phyloP scores from a whole-genome alignment of 2,329 filamentous ascomycete genomes.

The Diaporthe amygdali region DNA sequence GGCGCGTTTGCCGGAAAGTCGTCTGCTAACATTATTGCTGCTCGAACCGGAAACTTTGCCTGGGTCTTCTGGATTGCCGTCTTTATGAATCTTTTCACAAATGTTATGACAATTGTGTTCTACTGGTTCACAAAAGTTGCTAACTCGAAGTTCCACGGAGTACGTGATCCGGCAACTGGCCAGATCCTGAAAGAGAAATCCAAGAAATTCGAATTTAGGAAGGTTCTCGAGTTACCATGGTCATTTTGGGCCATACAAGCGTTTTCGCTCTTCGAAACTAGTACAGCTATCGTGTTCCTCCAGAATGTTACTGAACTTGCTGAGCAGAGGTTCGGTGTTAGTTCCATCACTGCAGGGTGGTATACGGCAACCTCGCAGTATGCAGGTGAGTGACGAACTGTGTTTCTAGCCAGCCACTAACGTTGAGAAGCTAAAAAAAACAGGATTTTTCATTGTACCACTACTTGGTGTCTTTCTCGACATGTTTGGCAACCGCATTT shows the following conservation, averaged over 20 bases:
- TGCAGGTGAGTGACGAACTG: conserved; percentile 31
- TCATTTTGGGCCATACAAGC: conserved; percentile 60
- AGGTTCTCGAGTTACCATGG: conserved; percentile 63
- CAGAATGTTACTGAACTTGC: conserved; percentile 67
- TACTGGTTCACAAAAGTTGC: conserved; percentile 61
- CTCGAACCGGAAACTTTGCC: conserved; percentile 61
- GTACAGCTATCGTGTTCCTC: conserved; percentile 57
- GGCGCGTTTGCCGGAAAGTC: conserved; percentile 65
- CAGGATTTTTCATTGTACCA: conserved; percentile 63
- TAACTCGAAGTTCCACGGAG: conserved; percentile 50
- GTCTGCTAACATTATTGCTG: conserved; percentile 63
- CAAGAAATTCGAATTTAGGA: conserved; percentile 59
- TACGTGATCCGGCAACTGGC: conserved; percentile 59
- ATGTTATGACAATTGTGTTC: conserved; percentile 56
- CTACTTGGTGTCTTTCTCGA: conserved; percentile 62
- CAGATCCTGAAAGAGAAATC: conserved; percentile 64
- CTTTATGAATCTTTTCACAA: conserved; percentile 69
- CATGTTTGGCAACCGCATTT: conserved; percentile 57
- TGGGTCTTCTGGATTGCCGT: conserved; percentile 68
- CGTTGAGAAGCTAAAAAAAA: background rate
- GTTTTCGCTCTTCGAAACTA: conserved; percentile 65
- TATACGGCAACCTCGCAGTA: conserved; percentile 64
- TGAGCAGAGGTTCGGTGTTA: conserved; percentile 61
- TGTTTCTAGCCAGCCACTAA: background rate
- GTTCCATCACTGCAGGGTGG: conserved; percentile 62